These are phyloP conservation scores for Microdochium nivale DNA, from an alignment of 2,329 filamentous ascomycete genomes.

Conservation along the genomic window DNA sequence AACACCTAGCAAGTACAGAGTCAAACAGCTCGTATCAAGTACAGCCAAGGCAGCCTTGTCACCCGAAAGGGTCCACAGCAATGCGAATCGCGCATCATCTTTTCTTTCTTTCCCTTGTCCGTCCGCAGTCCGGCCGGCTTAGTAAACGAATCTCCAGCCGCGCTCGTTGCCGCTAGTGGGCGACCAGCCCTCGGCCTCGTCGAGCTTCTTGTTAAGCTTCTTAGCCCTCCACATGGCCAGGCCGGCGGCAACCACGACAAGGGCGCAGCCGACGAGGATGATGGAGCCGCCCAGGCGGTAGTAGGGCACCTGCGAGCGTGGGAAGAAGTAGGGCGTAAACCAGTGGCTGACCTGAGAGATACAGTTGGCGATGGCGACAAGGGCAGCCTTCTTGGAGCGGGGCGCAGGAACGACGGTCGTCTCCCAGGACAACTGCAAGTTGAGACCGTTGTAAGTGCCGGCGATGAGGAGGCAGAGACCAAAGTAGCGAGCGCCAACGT, in stretches of 20 bases:
- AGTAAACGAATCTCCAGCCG: slow-evolving; percentile 10
- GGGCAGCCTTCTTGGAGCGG: slow-evolving; percentile 27
- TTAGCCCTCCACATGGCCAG: slow-evolving; percentile 10
- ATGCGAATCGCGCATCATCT: too few species aligned
- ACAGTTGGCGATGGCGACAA: slow-evolving; percentile 30
- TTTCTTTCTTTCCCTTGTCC: too few species aligned
- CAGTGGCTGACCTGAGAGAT: slow-evolving; percentile 26
- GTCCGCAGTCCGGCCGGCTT: too few species aligned
- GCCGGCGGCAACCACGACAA: slow-evolving; percentile 9
- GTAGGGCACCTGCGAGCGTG: slow-evolving; percentile 14
- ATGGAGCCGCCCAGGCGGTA: slow-evolving; percentile 16
- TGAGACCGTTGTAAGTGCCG: slow-evolving; percentile 28
- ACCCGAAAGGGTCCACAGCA: too few species aligned
- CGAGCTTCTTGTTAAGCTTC: slow-evolving; percentile 14
- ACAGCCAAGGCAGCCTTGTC: too few species aligned
- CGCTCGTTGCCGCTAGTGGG: slow-evolving; percentile 10
- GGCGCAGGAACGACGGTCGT: slow-evolving; percentile 28
- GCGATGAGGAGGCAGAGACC: slow-evolving; percentile 28
- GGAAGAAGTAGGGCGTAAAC: slow-evolving; percentile 29
- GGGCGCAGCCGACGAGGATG: slow-evolving; percentile 8
- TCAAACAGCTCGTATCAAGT: too few species aligned
- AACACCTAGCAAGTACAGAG: too few species aligned
- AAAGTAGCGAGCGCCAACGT: slow-evolving; percentile 31
- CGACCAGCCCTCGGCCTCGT: slow-evolving; percentile 15
- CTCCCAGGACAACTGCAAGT: slow-evolving; percentile 29